These are phyloP conservation scores for Sclerotinia trifoliorum DNA, from an alignment of 2,329 filamentous ascomycete genomes.

Conservation along the genomic window DNA sequence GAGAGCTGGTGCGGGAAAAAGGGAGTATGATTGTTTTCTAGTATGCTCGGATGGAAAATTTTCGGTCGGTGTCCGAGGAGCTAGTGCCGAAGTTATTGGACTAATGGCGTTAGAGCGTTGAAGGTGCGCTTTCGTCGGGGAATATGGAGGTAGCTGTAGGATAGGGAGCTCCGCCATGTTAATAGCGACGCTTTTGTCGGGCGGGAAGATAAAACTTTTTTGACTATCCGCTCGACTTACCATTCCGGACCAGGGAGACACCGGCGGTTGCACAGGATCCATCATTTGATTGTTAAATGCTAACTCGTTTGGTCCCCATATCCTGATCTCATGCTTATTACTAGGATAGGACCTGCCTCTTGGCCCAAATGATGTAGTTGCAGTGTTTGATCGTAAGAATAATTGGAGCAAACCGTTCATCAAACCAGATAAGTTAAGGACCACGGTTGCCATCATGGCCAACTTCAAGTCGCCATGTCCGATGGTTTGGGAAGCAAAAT, in stretches of 20 bases:
- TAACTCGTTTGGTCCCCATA: conserved; percentile 46
- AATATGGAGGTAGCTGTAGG: conserved; percentile 22
- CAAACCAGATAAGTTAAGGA: conserved; percentile 64
- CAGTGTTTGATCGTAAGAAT: conserved; percentile 63
- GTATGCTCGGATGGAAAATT: conserved; percentile 19
- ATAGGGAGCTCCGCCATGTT: conserved; percentile 32
- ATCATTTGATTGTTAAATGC: conserved; percentile 34
- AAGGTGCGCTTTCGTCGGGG: conserved; percentile 21
- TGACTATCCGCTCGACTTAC: conserved; percentile 30
- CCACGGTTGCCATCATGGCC: conserved; percentile 63
- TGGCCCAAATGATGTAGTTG: conserved; percentile 54
- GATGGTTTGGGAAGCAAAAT: conserved; percentile 59
- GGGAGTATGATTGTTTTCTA: conserved; percentile 37
- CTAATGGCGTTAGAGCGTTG: conserved; percentile 24
- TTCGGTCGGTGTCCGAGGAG: not conserved
- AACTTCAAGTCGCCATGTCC: conserved; percentile 48
- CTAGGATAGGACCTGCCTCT: conserved; percentile 48
- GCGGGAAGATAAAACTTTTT: conserved; percentile 28
- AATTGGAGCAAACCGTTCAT: conserved; percentile 65
- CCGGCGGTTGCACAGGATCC: conserved; percentile 34
- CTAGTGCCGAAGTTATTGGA: conserved; percentile 1
- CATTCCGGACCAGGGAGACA: conserved; percentile 24
- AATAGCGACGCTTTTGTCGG: conserved; percentile 31
- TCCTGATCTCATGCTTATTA: conserved; percentile 49
- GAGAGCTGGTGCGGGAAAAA: conserved; percentile 33